Base-by-base conservation (phyloP, 176 grass and related monocot species). In the Hordeum vulgare region DNA sequence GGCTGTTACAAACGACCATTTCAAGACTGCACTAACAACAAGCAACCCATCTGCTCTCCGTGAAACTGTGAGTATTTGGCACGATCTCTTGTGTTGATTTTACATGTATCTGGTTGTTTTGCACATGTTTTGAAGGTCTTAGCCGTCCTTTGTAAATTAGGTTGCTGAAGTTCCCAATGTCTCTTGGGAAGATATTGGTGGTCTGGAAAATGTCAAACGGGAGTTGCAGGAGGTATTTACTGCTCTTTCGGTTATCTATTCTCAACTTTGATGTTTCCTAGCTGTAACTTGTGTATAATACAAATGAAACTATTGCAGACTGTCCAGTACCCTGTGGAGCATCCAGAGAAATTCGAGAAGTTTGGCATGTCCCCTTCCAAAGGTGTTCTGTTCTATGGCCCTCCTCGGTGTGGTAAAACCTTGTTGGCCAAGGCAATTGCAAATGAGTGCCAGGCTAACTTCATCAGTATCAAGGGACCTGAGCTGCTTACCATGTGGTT, bases 1-100 rank as follows among this genome's bases (percentile, higher is more conserved):
- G 95, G 87, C 90, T 42, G 92, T 97, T 36, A 89, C 86, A 8
- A 92, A 97, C 69, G 95, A 97, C 54, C 95, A 97, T 87, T 94
- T 97, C 81, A 97, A 94, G 90, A 94, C 92, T 44, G 95, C 95
- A 66, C 90, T 97, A 67, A 86, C 84, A 36, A 89, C 80, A 37
- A 97, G 92, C 81, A 92, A 97, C 40, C 90, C 92, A 3, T 97
- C 90, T 35, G 95, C 95, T 35, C 88, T 97, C 28, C 90, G 90
- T 71, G 94, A 94, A 89, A 97, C 91, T 65, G 94, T 94, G 76
- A 90, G 86, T 74, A 57, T 10, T 9, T 68, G 33, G 11, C 45
- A 41, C 65, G 36, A 8, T 49, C 14, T 17, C 14, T 5, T 15
- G 4, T 15, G 45, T 49, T 4, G 4, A 40, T 65, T 54, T 80